Evolutionary conservation across 495 filamentous ascomycete species (phyloP), one percentile per base, ranked within the genome.

Genomic region (Oidiodendron maius): DNA sequence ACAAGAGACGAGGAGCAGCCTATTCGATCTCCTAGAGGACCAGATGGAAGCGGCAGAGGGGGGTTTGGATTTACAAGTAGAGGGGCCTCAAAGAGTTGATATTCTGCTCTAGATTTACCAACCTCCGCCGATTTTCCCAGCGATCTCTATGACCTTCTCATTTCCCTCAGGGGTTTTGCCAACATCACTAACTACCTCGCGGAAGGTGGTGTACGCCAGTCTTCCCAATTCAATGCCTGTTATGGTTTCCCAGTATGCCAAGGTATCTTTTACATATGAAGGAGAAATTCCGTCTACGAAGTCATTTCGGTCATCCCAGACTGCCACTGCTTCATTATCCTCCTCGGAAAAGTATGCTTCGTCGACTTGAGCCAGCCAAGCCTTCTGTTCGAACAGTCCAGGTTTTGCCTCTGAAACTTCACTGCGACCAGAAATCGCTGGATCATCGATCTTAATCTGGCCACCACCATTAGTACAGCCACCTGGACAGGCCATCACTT

Each of bases 401-500:
- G 79, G 76, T 55, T 82, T 82, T 17, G 76, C 53, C 40, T 65
- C 66, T 5, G 26, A 30, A 20, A 56, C 60, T 46, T 60, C 61
- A 22, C 58, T 47, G 17, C 56, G 46, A 9, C 57, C 51, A 20
- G 49, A 52, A 4, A 76, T 62, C 1, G 74, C 48, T 13, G 83
- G 75, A 62, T 98, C 93, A 32, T 86, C 86, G 16, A 84, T 81
- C 50, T 94, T 91, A 50, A 98, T 83, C 71, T 98, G 93, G 0
- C 93, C 93, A 18, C 93, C 93, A 0, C 93, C 93, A 60, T 97
- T 98, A 40, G 93, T 98, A 64, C 93, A 98, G 1, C 93, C 93
- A 9, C 94, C 93, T 0, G 93, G 93, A 66, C 93, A 98, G 22
- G 93, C 93, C 93, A 98, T 98, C 26, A 98, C 94, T 61, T 98